These are phyloP conservation scores for Colletotrichum shisoi DNA, from an alignment of 2,329 filamentous ascomycete species.

Conservation along the genomic window DNA sequence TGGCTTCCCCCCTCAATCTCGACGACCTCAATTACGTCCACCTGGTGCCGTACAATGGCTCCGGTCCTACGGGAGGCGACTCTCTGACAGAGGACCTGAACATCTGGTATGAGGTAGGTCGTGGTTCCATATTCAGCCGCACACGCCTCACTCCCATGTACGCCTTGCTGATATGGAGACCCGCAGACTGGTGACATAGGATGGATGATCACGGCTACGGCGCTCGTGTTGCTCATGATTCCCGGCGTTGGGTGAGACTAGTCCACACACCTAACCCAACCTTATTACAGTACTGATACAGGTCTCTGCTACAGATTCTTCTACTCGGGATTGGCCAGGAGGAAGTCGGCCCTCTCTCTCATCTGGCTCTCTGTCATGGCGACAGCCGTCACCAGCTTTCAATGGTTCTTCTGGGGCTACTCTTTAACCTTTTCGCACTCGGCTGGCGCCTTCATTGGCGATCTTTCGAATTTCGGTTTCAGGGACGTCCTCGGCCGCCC, in stretches of 20 bases:
- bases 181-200: slow-evolving; percentile 78
- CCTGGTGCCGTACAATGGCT: slow-evolving; percentile 70
- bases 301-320: slow-evolving; percentile 68
- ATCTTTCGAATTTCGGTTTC: slow-evolving; percentile 82
- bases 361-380: slow-evolving; percentile 93
- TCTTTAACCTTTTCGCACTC: slow-evolving; percentile 82
- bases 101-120: slow-evolving; percentile 74
- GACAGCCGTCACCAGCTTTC: slow-evolving; percentile 81
- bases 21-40: slow-evolving; percentile 55
- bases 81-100: slow-evolving; percentile 74
- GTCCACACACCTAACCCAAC: neutral
- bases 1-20: slow-evolving; percentile 50
- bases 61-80: slow-evolving; percentile 70
- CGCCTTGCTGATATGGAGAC: slow-evolving; percentile 43
- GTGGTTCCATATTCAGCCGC: neutral
- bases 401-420: slow-evolving; percentile 96
- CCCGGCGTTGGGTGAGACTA: slow-evolving; percentile 73
- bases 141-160: neutral
- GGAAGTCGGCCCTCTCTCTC: slow-evolving; percentile 87
- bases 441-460: slow-evolving; percentile 77
- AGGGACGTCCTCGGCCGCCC: slow-evolving; percentile 76
- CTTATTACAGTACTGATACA: slow-evolving; percentile 21
- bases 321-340: slow-evolving; percentile 87
- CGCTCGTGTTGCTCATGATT: slow-evolving; percentile 89
- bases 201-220: slow-evolving; percentile 83